Conservation (phyloP, 768 basidiomycete genomes). For the Symmetrospora coprosmae region DNA sequence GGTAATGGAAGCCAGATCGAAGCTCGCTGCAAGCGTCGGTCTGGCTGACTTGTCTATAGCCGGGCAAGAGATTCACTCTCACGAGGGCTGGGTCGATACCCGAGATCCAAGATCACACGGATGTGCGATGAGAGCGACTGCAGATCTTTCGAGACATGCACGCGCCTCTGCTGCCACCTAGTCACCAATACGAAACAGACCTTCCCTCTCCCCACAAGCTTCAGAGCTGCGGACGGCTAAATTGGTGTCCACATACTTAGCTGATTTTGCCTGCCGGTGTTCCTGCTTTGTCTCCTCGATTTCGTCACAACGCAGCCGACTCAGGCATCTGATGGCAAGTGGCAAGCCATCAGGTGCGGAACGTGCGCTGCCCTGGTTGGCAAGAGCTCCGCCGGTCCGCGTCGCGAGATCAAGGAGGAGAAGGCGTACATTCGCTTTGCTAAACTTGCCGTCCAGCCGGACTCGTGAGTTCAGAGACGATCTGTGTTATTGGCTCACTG, state of each 20-base stretch:
- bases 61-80: no score
- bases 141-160: background rate
- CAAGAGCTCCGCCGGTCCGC: background rate
- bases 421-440: slow-evolving; percentile 44
- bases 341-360: slow-evolving; percentile 52
- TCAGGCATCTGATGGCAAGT: slow-evolving; percentile 43
- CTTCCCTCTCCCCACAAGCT: background rate
- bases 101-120: no score
- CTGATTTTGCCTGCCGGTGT: background rate
- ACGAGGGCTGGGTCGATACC: no score
- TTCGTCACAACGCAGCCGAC: background rate
- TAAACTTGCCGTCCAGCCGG: slow-evolving; percentile 69
- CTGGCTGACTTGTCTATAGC: no score
- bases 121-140: no score
- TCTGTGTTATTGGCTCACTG: background rate
- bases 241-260: slow-evolving; percentile 5
- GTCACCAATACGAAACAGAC: slow-evolving; percentile 18
- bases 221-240: slow-evolving; percentile 14
- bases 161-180: slow-evolving; percentile 13
- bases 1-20: no score
- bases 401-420: background rate
- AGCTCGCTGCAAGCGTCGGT: no score
- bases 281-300: no score
- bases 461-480: slow-evolving; percentile 38
- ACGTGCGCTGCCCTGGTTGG: slow-evolving; percentile 72